Conservation (phyloP, 2,329 filamentous ascomycete species). For the Xylariaceae sp. region DNA sequence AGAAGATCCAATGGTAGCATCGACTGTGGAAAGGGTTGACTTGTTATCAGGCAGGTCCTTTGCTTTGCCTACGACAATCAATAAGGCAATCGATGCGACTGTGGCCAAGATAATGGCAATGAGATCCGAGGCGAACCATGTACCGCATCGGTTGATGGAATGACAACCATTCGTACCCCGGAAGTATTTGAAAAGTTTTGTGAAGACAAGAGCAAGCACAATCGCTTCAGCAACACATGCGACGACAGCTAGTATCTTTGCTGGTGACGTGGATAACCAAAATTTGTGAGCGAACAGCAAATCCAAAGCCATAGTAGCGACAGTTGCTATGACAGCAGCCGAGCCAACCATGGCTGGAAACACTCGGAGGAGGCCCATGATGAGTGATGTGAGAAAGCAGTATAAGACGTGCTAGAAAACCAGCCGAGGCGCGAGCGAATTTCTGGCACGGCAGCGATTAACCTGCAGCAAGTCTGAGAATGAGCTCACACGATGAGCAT, state of each 20-base stretch:
- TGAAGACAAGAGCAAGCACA: slow-evolving; percentile 34
- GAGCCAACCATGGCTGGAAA: slow-evolving; percentile 36
- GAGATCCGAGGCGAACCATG: slow-evolving; percentile 34
- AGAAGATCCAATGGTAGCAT: slow-evolving; percentile 42
- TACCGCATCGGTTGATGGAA: slow-evolving; percentile 26
- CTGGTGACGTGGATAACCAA: slow-evolving; percentile 28
- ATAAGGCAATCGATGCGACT: slow-evolving; percentile 38
- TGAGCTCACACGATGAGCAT: not conserved
- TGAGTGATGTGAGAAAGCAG: slow-evolving; percentile 6
- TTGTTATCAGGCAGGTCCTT: slow-evolving; percentile 29
- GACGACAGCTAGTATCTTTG: slow-evolving; percentile 35
- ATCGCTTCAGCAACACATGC: slow-evolving; percentile 36
- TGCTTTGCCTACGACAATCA: slow-evolving; percentile 38
- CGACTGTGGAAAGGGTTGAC: slow-evolving; percentile 31
- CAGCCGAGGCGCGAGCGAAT: not conserved
- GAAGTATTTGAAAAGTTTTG: slow-evolving; percentile 32
- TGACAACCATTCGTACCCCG: slow-evolving; percentile 21
- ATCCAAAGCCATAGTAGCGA: slow-evolving; percentile 37
- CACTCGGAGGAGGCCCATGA: slow-evolving; percentile 34
- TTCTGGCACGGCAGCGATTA: not conserved
- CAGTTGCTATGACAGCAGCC: slow-evolving; percentile 36
- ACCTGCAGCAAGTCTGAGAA: not conserved
- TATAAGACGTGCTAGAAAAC: not conserved
- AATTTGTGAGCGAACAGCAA: slow-evolving; percentile 36
- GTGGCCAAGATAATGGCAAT: slow-evolving; percentile 42